Base-by-base conservation (phyloP, 768 basidiomycete species). In the Asterophora lycoperdoides region DNA sequence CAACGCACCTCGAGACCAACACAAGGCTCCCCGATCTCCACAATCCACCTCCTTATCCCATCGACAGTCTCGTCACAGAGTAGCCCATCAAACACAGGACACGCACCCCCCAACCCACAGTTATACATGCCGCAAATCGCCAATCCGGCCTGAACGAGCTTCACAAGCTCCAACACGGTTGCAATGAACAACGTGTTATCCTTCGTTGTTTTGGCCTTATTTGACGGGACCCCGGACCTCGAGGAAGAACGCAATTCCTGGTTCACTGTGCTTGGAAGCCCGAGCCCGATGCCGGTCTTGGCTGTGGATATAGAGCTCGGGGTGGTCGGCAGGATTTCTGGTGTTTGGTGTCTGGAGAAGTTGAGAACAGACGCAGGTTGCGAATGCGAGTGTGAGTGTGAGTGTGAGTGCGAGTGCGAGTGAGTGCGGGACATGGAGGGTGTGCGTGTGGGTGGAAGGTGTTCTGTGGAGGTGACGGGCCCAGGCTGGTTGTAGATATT, bases 61-160 rank as follows among this genome's bases (percentile, higher is more conserved):
- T 84, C 80, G 20, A 88, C 77, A 0, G 89, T 89, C 11, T 73
- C 66, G 63, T 93, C 88, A 60, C 89, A 92, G 18, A 93, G 67
- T 11, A 93, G 71, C 1, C 89, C 89, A 63, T 92, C 81, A 36
- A 77, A 59, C 20, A 52, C 20, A 37, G 61, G 50, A 20, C 47
- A 41, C 28, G 51, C 50, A 36, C 17, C 32, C 2, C 17, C 28
- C 5, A 34, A 8, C 8, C 32, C 42, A 35, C 52, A 48, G 23
- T 49, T 46, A 44, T 66, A 87, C 66, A 86, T 69, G 50, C 87
- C 88, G 61, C 86, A 92, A 43, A 90, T 73, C 42, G 75, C 68
- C 28, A 93, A 75, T 23, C 78, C 80, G 8, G 81, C 78, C 60
- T 92, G 89, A 30, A 91, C 66, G 54, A 89, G 70, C 60, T 80